Evolutionary conservation across 805 yeast genomes (phyloP).

Genomic region (Candida maris): DNA sequence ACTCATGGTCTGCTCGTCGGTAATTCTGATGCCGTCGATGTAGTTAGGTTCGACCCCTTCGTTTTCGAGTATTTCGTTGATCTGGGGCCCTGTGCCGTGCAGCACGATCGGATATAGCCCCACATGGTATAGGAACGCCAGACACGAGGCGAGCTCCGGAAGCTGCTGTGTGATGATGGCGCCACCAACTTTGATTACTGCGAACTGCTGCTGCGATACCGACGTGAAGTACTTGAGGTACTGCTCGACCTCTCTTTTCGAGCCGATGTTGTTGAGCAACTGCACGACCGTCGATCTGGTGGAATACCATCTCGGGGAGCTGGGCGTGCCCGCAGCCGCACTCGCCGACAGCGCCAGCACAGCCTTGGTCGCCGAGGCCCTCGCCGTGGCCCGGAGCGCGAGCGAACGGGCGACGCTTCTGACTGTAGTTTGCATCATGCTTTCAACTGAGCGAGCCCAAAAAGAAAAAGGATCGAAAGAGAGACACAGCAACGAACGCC

Average conservation of each 20-base stretch:
- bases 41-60: conserved; percentile 96
- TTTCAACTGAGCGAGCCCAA: no score
- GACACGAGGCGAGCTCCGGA: conserved; percentile 89
- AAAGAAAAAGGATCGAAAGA: no score
- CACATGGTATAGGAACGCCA: conserved; percentile 94
- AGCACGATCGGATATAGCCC: conserved; percentile 95
- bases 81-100: conserved; percentile 99
- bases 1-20: conserved; percentile 91
- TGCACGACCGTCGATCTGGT: conserved; percentile 96
- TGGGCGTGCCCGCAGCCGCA: no score
- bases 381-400: no score
- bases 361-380: no score
- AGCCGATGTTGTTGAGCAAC: conserved; percentile 90
- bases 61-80: conserved; percentile 86
- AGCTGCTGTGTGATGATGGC: conserved; percentile 95
- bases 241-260: conserved; percentile 97
- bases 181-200: conserved; percentile 98
- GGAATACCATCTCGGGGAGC: conserved; percentile 38
- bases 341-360: no score
- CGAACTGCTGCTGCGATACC: conserved; percentile 94
- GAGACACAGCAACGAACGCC: no score
- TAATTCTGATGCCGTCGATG: conserved; percentile 93
- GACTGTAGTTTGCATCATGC: no score
- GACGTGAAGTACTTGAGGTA: conserved; percentile 95
- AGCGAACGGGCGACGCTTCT: no score